phyloP scores from a whole-genome alignment of 148 eudicot genomes.

The Cornus kousa region DNA sequence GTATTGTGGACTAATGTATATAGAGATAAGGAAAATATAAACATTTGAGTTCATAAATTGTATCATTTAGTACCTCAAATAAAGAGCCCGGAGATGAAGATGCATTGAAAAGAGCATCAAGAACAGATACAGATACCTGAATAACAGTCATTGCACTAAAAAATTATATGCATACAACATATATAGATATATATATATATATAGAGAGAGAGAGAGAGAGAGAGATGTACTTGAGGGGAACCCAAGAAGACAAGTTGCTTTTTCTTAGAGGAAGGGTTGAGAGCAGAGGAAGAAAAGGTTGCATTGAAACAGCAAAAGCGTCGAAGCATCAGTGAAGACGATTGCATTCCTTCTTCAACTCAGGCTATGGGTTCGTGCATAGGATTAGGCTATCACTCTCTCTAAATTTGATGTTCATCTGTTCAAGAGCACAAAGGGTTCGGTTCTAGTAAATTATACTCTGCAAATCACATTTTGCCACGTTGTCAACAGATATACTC shows the following conservation, averaged over 20 bases:
- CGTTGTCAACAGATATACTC: not conserved
- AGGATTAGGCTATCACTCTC: not conserved
- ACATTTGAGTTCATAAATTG: not conserved
- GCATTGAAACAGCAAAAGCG: conserved; percentile 51
- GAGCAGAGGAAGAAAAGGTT: conserved; percentile 29
- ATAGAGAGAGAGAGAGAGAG: conserved; percentile 14
- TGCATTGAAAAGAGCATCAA: conserved; percentile 78
- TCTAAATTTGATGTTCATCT: not conserved
- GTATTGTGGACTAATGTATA: not conserved
- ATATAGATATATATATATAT: not conserved
- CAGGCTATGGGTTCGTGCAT: not conserved
- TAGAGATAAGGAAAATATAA: not conserved
- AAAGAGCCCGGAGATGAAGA: conserved; percentile 56
- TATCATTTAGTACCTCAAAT: conserved; percentile 51
- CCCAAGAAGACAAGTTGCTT: conserved; percentile 84
- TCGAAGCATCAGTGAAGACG: conserved; percentile 50
- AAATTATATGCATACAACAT: not conserved
- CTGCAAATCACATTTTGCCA: not conserved
- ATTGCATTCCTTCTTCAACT: conserved; percentile 27
- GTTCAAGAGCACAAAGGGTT: not conserved
- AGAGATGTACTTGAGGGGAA: conserved; percentile 63
- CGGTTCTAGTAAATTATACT: not conserved
- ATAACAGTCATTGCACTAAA: conserved; percentile 10
- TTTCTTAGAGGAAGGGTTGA: conserved; percentile 29
- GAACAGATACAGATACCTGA: conserved; percentile 76